phyloP scores from a whole-genome alignment of 805 yeast genomes.

The Blastobotrys mokoenaii region DNA sequence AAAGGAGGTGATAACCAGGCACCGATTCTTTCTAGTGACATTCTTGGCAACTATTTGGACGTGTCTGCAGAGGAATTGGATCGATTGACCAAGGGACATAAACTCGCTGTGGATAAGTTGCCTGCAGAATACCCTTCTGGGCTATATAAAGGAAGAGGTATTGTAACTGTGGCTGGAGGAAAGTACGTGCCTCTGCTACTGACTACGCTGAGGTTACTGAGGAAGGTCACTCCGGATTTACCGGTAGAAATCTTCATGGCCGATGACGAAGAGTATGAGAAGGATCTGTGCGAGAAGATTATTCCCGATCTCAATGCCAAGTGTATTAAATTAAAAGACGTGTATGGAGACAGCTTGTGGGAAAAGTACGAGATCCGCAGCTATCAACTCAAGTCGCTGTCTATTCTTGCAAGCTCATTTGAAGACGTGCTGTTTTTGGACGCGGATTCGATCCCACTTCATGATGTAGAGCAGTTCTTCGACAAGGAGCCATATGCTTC shows the following conservation, averaged over 20 bases:
- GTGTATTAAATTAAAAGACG: constrained; percentile 58
- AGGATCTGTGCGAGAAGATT: constrained; percentile 55
- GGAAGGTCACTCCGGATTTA: constrained; percentile 56
- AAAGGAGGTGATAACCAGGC: constrained; percentile 18
- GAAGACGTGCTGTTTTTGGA: constrained; percentile 65
- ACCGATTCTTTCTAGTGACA: constrained; percentile 43
- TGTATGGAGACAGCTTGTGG: constrained; percentile 48
- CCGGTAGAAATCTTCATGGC: constrained; percentile 85
- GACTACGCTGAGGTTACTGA: constrained; percentile 52
- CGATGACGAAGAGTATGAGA: constrained; percentile 57
- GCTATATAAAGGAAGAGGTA: constrained; percentile 36
- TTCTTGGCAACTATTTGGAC: constrained; percentile 41
- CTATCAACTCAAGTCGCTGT: constrained; percentile 63
- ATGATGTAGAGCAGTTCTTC: constrained; percentile 54
- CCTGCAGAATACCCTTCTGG: constrained; percentile 27
- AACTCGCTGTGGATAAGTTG: constrained; percentile 36
- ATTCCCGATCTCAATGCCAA: constrained; percentile 55
- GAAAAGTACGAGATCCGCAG: constrained; percentile 44
- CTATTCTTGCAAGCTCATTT: constrained; percentile 64
- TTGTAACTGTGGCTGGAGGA: constrained; percentile 76
- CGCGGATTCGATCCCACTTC: constrained; percentile 67
- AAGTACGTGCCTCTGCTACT: constrained; percentile 64
- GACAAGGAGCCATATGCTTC: constrained; percentile 45
- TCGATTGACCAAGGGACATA: constrained; percentile 42
- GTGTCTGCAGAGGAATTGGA: constrained; percentile 36